Base-by-base conservation (phyloP, 2,329 filamentous ascomycete species). In the Penicillium brasilianum region DNA sequence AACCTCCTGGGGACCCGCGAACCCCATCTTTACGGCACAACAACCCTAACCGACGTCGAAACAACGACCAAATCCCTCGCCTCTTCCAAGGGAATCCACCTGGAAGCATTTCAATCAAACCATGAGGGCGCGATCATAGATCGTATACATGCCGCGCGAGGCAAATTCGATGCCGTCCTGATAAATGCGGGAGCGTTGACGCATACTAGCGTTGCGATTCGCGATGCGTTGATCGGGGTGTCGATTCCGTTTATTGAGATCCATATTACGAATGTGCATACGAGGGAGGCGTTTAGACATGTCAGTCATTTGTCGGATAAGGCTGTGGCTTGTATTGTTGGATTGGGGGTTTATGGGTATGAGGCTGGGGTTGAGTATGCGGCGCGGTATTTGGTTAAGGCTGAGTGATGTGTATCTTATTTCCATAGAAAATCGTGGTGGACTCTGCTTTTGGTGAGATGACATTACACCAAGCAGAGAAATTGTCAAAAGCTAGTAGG, bases 151-250 rank as follows among this genome's bases (percentile, higher is more conserved):
- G 81, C 81, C 43, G 88, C 88, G 0, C 82, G 85, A 0, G 78
- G 77, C 14, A 77, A 79, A 1, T 76, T 85, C 7, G 86, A 89
- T 58, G 87, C 82, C 9, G 69, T 75, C 14, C 69, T 92, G 68
- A 90, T 92, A 78, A 92, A 92, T 75, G 85, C 89, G 0, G 90
- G 85, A 1, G 90, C 84, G 0, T 86, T 87, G 65, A 92, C 90
- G 0, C 90, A 93, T 74, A 91, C 89, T 0, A 88, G 85, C 71
- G 86, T 92, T 1, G 88, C 87, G 0, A 80, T 92, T 57, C 80
- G 90, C 25, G 90, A 92, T 74, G 90, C 90, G 0, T 77, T 92
- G 16, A 72, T 87, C 0, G 89, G 85, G 6, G 87, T 90, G 0
- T 81, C 82, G 10, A 85, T 92, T 20, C 89, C 89, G 0, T 92